A percentile compares a stretch with the other conserved stretches of the same genome.
Evolutionary conservation across 345 rosid species (phyloP).

Genomic region (Noccaea bulbosa): DNA sequence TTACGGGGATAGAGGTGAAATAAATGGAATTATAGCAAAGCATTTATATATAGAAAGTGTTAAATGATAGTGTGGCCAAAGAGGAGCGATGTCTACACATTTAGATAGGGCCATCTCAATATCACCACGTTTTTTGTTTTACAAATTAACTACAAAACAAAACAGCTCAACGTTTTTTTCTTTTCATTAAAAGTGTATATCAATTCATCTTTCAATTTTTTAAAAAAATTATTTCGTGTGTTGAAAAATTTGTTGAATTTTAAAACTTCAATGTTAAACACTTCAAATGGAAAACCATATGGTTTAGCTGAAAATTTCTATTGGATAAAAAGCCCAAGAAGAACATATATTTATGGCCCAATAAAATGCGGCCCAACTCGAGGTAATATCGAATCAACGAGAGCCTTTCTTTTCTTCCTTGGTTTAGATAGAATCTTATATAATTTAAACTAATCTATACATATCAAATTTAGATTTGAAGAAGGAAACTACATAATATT

Average conservation of each 20-base stretch:
- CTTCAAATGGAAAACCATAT: neutral
- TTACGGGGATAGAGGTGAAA: constrained; percentile 33
- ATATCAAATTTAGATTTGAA: constrained; percentile 28
- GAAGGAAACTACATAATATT: constrained; percentile 31
- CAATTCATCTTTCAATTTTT: too few species aligned
- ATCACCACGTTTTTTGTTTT: constrained; percentile 16
- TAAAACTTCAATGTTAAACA: neutral
- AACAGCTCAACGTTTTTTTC: too few species aligned
- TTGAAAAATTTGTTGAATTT: neutral
- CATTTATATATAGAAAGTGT: constrained; percentile 34
- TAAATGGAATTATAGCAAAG: constrained; percentile 30
- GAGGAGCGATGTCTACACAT: constrained; percentile 35
- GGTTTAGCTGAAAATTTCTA: neutral
- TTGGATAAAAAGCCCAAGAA: neutral
- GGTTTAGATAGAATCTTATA: neutral
- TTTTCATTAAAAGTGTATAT: too few species aligned
- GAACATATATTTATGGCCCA: neutral
- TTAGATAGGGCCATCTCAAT: constrained; percentile 1
- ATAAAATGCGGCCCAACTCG: neutral
- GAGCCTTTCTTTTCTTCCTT: constrained; percentile 15
- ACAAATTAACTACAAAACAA: neutral
- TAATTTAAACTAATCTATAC: constrained; percentile 25
- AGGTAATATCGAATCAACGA: neutral
- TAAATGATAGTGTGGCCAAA: constrained; percentile 25
- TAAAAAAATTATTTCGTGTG: too few species aligned